Evolutionary conservation across 371 early-diverging fungal species (phyloP).

Genomic region (Syncephalastrum monosporum): DNA sequence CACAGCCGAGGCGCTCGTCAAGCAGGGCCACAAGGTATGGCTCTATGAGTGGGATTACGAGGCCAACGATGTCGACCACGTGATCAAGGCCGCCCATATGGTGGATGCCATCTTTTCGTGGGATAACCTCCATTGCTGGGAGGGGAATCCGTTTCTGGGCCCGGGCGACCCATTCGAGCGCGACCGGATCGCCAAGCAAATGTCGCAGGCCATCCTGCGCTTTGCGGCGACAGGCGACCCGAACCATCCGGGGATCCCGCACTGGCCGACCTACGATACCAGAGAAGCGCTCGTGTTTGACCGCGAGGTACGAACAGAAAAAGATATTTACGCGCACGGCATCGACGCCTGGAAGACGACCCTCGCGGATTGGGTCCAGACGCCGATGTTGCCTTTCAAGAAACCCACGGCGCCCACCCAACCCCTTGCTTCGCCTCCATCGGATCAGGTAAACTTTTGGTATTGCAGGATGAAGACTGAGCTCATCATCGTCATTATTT

Average conservation of each 20-base stretch:
- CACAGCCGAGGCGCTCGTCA: constrained; percentile 24
- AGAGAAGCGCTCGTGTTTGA: constrained; percentile 28
- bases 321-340: constrained; percentile 24
- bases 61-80: constrained; percentile 30
- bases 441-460: too few species aligned
- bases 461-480: too few species aligned
- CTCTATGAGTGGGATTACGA: constrained; percentile 41
- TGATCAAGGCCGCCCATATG: constrained; percentile 45
- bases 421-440: too few species aligned
- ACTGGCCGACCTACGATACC: constrained; percentile 26
- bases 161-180: constrained; percentile 33
- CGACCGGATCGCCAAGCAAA: constrained; percentile 34
- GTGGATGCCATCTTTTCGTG: constrained; percentile 40
- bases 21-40: constrained; percentile 23
- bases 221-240: constrained; percentile 27
- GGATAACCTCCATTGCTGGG: constrained; percentile 38
- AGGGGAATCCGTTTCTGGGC: constrained; percentile 34
- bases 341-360: constrained; percentile 27
- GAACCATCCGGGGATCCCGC: constrained; percentile 30
- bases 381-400: constrained; percentile 22
- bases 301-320: constrained; percentile 22
- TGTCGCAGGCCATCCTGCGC: constrained; percentile 22
- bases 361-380: constrained; percentile 28
- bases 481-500: too few species aligned
- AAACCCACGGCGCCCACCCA: too few species aligned